Evolutionary conservation across 2,329 filamentous ascomycete species (phyloP).

Genomic region (Colletotrichum spinosum): DNA sequence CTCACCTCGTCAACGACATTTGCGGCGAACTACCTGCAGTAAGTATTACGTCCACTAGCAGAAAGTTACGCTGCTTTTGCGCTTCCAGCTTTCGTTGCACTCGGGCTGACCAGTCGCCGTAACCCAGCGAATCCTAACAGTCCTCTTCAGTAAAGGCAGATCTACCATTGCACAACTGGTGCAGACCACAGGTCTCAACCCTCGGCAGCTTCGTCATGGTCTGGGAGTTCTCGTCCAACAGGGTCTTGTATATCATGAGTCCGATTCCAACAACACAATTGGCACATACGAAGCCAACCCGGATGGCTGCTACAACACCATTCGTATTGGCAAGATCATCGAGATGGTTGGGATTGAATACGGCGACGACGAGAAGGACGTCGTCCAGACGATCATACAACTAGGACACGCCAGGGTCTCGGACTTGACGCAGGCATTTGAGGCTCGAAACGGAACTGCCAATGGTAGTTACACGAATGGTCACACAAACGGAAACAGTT

Average conservation of each 20-base stretch:
- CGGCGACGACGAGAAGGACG: conserved; percentile 77
- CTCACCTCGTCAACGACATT: conserved; percentile 87
- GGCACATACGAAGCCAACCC: conserved; percentile 89
- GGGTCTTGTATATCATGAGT: conserved; percentile 82
- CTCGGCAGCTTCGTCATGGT: conserved; percentile 83
- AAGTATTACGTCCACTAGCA: conserved; percentile 52
- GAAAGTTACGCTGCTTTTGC: conserved; percentile 33
- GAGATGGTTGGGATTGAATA: conserved; percentile 79
- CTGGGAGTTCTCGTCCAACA: conserved; percentile 89
- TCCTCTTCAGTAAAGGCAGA: conserved; percentile 82
- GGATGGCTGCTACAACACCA: conserved; percentile 82
- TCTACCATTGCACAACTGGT: conserved; percentile 77
- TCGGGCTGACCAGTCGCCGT: conserved; percentile 17
- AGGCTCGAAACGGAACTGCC: conserved; percentile 23
- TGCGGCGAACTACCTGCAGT: conserved; percentile 94
- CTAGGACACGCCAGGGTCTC: conserved; percentile 81
- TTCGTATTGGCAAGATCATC: conserved; percentile 84
- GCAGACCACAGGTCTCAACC: conserved; percentile 77
- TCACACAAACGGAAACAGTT: conserved; percentile 44
- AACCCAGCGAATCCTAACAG: conserved; percentile 82
- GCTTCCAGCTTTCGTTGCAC: neutral
- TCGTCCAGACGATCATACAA: conserved; percentile 80
- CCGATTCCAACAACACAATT: conserved; percentile 68
- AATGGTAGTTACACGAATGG: conserved; percentile 42
- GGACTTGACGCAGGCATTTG: conserved; percentile 75